phyloP scores from a whole-genome alignment of 2,329 filamentous ascomycete species.

The Hymenoscyphus infarciens region DNA sequence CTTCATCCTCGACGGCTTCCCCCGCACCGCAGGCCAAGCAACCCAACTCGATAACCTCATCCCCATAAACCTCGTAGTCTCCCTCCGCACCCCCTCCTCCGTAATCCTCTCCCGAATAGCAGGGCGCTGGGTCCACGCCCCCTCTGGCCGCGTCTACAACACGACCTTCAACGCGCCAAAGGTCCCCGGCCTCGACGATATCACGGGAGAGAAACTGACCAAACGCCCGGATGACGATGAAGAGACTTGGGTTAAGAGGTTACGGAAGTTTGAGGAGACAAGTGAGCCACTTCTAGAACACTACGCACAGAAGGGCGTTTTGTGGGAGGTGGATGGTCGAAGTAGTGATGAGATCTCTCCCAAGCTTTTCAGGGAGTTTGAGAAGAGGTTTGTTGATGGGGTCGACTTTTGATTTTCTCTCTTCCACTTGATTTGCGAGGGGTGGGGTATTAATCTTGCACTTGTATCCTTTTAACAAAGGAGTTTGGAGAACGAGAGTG shows the following conservation, averaged over 20 bases:
- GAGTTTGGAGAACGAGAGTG: neutral
- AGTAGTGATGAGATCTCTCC: slow-evolving; percentile 94
- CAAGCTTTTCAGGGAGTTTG: slow-evolving; percentile 80
- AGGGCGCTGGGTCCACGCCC: slow-evolving; percentile 88
- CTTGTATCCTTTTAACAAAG: neutral
- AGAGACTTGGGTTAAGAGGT: slow-evolving; percentile 76
- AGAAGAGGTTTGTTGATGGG: slow-evolving; percentile 61
- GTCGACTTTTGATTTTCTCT: neutral
- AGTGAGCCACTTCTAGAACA: slow-evolving; percentile 83
- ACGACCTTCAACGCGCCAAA: slow-evolving; percentile 86
- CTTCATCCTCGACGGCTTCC: slow-evolving; percentile 95
- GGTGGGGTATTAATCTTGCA: neutral
- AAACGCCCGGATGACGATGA: slow-evolving; percentile 84
- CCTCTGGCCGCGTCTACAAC: slow-evolving; percentile 92
- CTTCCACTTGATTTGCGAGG: neutral
- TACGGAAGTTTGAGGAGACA: slow-evolving; percentile 82
- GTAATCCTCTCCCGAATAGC: slow-evolving; percentile 88
- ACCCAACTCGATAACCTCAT: slow-evolving; percentile 72
- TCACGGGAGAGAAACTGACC: slow-evolving; percentile 82
- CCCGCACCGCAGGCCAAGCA: slow-evolving; percentile 80
- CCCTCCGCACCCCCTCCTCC: slow-evolving; percentile 76
- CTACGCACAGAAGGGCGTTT: slow-evolving; percentile 77
- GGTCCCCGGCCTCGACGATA: slow-evolving; percentile 76
- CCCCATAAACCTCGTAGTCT: slow-evolving; percentile 92
- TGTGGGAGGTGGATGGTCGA: slow-evolving; percentile 84